Percentiles rank a stretch among this genome's conserved stretches.
Conservation (phyloP, 208 protist genomes). For the Tetramitus jugosus region DNA sequence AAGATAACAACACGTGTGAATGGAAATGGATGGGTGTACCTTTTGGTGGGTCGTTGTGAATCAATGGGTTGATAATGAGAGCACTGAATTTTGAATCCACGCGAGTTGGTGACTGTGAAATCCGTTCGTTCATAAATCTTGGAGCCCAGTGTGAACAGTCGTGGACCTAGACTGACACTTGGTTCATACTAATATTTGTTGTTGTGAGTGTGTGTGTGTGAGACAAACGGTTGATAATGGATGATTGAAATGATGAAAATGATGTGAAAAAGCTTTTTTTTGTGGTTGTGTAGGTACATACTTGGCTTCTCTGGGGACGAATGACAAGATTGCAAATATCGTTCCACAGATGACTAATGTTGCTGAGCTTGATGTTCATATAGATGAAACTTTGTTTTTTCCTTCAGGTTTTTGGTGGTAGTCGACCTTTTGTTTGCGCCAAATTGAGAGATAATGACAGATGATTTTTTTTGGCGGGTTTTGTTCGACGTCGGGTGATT, state of each 20-base stretch:
- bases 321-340: constrained; percentile 70
- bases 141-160: constrained; percentile 26
- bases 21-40: background rate
- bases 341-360: constrained; percentile 46
- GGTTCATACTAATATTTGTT: constrained; percentile 9
- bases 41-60: constrained; percentile 21
- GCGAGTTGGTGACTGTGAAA: constrained; percentile 64
- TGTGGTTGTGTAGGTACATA: constrained; percentile 47
- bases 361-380: too few relatives aligned
- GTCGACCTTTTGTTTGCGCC: too few relatives aligned
- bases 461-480: too few relatives aligned
- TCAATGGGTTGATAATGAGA: constrained; percentile 58
- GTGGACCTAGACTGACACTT: background rate
- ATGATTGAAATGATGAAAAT: too few relatives aligned
- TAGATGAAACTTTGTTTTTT: too few relatives aligned
- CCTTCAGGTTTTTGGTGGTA: too few relatives aligned
- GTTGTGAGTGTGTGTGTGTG: background rate
- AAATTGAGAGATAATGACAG: too few relatives aligned
- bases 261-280: constrained; percentile 35
- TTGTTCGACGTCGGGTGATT: too few relatives aligned
- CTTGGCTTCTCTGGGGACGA: constrained; percentile 57
- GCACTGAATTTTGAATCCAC: constrained; percentile 60
- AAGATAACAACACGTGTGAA: too few relatives aligned
- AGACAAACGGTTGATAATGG: background rate
- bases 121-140: constrained; percentile 48